Percentiles rank a stretch among this genome's conserved stretches.
These are phyloP conservation scores for Ganoderma lucidum DNA, from an alignment of 1,284 basidiomycete genomes.

Conservation along the genomic window DNA sequence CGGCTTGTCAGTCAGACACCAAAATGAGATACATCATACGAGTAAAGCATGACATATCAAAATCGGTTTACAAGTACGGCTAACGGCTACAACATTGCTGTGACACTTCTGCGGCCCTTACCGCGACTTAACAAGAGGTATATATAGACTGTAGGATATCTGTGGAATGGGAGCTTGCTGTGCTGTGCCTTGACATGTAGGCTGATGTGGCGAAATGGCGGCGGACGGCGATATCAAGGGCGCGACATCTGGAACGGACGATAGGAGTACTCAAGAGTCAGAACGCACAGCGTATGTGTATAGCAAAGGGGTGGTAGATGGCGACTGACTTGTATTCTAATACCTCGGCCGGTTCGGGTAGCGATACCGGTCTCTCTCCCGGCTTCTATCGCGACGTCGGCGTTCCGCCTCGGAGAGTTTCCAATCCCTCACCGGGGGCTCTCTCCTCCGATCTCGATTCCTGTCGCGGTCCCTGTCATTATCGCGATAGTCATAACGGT, in stretches of 20 bases:
- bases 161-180: background rate
- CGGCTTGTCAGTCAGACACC: background rate
- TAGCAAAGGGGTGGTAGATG: background rate
- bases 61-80: background rate
- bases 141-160: background rate
- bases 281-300: background rate
- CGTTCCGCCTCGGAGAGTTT: constrained; percentile 8
- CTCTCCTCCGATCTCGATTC: constrained; percentile 9
- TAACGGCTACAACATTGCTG: background rate
- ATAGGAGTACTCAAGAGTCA: background rate
- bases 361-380: constrained; percentile 6
- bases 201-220: background rate
- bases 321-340: background rate
- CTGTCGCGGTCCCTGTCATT: constrained; percentile 9
- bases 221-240: background rate
- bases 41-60: background rate
- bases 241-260: background rate
- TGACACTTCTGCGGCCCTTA: background rate
- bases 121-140: background rate
- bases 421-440: constrained; percentile 3
- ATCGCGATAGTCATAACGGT: background rate
- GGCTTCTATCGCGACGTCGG: constrained; percentile 7
- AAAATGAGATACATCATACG: too few relatives aligned
- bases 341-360: background rate
- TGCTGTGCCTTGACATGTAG: background rate